Conservation (phyloP, 2,329 filamentous ascomycete genomes). For the Chaetomium sp. region DNA sequence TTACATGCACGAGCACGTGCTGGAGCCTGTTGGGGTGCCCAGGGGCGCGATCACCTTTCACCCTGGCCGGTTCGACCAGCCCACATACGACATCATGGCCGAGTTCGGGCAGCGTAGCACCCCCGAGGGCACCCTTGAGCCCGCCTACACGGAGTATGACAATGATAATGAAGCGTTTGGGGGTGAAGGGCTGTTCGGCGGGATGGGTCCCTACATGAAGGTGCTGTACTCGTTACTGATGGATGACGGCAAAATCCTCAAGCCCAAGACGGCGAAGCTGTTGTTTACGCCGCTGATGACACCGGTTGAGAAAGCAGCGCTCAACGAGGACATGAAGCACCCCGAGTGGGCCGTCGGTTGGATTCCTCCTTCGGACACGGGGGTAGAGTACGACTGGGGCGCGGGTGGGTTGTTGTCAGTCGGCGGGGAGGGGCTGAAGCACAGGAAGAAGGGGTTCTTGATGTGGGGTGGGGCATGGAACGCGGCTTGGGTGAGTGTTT, state of each 20-base stretch:
- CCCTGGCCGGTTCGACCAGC: slow-evolving; percentile 11
- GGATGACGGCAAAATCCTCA: slow-evolving; percentile 23
- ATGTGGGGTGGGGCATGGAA: slow-evolving; percentile 25
- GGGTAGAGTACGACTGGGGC: slow-evolving; percentile 23
- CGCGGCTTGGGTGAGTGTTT: slow-evolving; percentile 21
- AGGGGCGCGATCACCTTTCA: slow-evolving; percentile 21
- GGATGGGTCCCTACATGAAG: slow-evolving; percentile 19
- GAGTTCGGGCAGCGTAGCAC: slow-evolving; percentile 6
- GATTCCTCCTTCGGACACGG: slow-evolving; percentile 11
- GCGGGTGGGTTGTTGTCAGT: slow-evolving; percentile 22
- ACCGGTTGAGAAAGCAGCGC: slow-evolving; percentile 6
- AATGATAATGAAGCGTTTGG: slow-evolving; percentile 20
- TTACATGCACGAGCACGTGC: slow-evolving; percentile 23
- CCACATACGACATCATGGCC: not conserved
- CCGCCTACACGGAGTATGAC: slow-evolving; percentile 1
- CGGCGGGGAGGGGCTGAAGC: slow-evolving; percentile 8
- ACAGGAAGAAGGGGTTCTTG: slow-evolving; percentile 20
- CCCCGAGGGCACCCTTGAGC: not conserved
- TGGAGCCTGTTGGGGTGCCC: slow-evolving; percentile 17
- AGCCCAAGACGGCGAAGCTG: slow-evolving; percentile 5
- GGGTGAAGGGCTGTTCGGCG: slow-evolving; percentile 23
- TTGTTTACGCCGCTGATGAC: slow-evolving; percentile 24
- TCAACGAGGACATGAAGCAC: slow-evolving; percentile 15
- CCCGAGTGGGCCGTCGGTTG: slow-evolving; percentile 23
- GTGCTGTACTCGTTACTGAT: slow-evolving; percentile 22